Evolutionary conservation across 257 asterid species (phyloP), one percentile per base, ranked within the genome.

Genomic region (Lithospermum erythrorhizon): DNA sequence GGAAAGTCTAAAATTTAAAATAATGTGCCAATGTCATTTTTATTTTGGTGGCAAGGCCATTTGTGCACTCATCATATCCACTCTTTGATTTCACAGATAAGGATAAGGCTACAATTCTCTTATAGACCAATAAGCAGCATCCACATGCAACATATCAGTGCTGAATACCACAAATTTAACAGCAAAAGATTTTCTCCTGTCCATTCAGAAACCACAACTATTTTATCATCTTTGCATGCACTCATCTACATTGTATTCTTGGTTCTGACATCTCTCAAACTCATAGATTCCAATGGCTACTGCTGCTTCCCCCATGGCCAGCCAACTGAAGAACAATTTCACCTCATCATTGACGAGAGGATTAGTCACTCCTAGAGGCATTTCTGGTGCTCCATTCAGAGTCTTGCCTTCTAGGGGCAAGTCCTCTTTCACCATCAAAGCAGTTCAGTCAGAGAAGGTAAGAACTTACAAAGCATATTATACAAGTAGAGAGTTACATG

Each of bases 371-470:
- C 96, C 96, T 0, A 90, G 71, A 72, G 98, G 98, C 29, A 83
- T 90, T 64, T 81, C 95, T 37, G 96, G 83, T 35, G 70, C 88
- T 75, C 87, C 95, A 5, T 79, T 90, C 53, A 78, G 82, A 72
- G 76, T 82, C 25, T 65, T 74, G 16, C 90, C 95, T 60, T 61
- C 87, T 0, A 79, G 60, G 29, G 88, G 85, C 53, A 79, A 73
- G 62, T 70, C 93, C 66, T 57, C 73, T 74, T 85, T 83, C 84
- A 77, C 88, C 60, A 55, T 90, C 76, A 83, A 70, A 63, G 96
- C 98, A 21, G 62, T 90, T 70, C 94, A 82, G 54, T 55, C 96
- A 0, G 98, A 85, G 0, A 90, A 90, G 95, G 98, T 84, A 30
- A 71, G 67, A n/a, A 22, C 23, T 4, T 24, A 27, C 16, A 11